These are phyloP conservation scores for Heteromeles arbutifolia DNA, from an alignment of 306 rosid genomes.

Conservation along the genomic window DNA sequence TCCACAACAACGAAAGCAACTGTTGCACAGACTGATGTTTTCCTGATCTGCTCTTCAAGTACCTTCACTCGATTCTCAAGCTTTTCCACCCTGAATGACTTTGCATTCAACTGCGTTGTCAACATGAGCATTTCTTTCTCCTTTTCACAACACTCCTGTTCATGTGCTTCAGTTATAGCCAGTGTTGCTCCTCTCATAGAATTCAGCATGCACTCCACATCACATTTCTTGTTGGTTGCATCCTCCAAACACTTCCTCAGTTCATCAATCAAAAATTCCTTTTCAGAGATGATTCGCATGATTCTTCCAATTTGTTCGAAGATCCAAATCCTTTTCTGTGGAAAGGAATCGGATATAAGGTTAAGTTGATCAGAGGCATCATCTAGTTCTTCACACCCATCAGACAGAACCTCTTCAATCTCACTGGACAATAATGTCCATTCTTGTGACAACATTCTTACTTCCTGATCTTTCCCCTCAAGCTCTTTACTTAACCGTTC, in stretches of 20 bases:
- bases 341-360: constrained; percentile 57
- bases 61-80: constrained; percentile 43
- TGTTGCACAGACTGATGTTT: constrained; percentile 65
- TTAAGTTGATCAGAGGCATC: constrained; percentile 65
- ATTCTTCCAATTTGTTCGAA: constrained; percentile 74
- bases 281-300: constrained; percentile 56
- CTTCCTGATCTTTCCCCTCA: constrained; percentile 44
- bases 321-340: constrained; percentile 87
- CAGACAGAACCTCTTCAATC: constrained; percentile 70
- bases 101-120: constrained; percentile 42
- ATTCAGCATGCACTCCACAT: constrained; percentile 80
- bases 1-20: constrained; percentile 66
- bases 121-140: constrained; percentile 53
- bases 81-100: constrained; percentile 30
- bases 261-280: constrained; percentile 73
- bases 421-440: constrained; percentile 64
- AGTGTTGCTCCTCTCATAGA: constrained; percentile 81
- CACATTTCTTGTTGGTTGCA: constrained; percentile 74
- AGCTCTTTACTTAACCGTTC: constrained; percentile 46
- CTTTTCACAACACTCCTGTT: constrained; percentile 55
- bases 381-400: constrained; percentile 59
- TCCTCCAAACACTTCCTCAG: constrained; percentile 75
- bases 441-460: constrained; percentile 53
- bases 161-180: constrained; percentile 79
- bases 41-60: constrained; percentile 46